Evolutionary conservation across 2,329 filamentous ascomycete genomes (phyloP).

Genomic region (Aspergillus sp.): DNA sequence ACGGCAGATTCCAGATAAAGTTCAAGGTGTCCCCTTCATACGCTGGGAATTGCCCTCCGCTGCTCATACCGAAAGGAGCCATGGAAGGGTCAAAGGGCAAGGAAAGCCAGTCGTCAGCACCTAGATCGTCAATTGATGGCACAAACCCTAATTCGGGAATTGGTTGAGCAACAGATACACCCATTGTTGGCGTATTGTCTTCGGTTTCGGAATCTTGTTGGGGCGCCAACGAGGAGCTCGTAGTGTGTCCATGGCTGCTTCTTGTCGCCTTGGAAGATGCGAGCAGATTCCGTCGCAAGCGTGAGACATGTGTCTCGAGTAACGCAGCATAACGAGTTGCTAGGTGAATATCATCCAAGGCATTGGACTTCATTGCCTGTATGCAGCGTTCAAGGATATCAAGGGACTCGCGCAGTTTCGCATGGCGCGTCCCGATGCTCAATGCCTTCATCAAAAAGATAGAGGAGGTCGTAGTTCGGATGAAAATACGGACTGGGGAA

Average conservation of each 20-base stretch:
- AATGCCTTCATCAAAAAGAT: constrained; percentile 56
- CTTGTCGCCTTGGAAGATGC: constrained; percentile 33
- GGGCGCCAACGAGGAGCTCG: constrained; percentile 31
- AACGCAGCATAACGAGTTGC: constrained; percentile 53
- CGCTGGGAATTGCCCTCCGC: constrained; percentile 39
- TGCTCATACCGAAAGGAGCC: constrained; percentile 43
- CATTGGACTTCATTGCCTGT: constrained; percentile 48
- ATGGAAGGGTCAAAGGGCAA: constrained; percentile 46
- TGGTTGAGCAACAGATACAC: constrained; percentile 24
- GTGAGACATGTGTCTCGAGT: constrained; percentile 48
- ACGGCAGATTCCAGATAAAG: constrained; percentile 46
- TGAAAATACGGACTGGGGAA: constrained; percentile 54
- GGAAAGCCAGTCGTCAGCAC: constrained; percentile 44
- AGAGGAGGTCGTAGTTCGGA: constrained; percentile 55
- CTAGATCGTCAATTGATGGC: constrained; percentile 30
- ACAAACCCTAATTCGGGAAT: constrained; percentile 29
- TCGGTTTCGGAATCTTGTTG: constrained; percentile 26
- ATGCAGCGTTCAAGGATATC: constrained; percentile 51
- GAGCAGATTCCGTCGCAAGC: constrained; percentile 40
- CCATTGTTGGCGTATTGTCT: constrained; percentile 21
- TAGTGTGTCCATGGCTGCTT: constrained; percentile 25
- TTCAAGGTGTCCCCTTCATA: constrained; percentile 42
- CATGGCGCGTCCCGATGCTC: constrained; percentile 51
- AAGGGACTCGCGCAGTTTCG: constrained; percentile 50
- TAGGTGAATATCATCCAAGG: constrained; percentile 54